phyloP scores from a whole-genome alignment of 2,329 filamentous ascomycete species.

The Metarhizium robertsii region DNA sequence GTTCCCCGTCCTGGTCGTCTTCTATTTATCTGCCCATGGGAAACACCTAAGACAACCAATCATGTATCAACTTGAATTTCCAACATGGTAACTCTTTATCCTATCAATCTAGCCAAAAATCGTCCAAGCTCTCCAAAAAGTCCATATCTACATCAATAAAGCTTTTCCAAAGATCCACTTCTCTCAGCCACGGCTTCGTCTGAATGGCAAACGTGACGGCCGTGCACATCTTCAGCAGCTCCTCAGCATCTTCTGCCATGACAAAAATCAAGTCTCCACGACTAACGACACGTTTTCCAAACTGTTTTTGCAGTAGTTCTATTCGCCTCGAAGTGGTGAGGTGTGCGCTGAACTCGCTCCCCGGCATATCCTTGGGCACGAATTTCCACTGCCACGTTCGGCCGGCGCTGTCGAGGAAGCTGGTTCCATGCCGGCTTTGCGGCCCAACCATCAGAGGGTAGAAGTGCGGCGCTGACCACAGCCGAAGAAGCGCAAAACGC shows the following conservation, averaged over 20 bases:
- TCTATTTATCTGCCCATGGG: no score
- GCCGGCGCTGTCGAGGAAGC: conserved; percentile 16
- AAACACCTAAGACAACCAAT: no score
- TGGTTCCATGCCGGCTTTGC: conserved; percentile 9
- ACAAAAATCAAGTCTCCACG: conserved; percentile 18
- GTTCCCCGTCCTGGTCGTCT: no score
- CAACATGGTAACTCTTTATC: not conserved
- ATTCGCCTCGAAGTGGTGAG: conserved; percentile 6
- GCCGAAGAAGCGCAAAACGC: conserved; percentile 16
- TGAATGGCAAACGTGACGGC: conserved; percentile 18
- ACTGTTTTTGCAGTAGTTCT: conserved; percentile 9
- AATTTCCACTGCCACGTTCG: conserved; percentile 19
- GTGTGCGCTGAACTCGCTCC: conserved; percentile 16
- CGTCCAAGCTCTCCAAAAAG: conserved; percentile 12
- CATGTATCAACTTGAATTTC: no score
- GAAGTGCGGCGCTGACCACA: conserved; percentile 20
- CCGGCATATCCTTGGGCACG: conserved; percentile 18
- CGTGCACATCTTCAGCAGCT: conserved; percentile 14
- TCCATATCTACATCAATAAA: conserved; percentile 18
- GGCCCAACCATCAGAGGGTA: conserved; percentile 19
- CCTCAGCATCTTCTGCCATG: conserved; percentile 13
- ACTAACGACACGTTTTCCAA: conserved; percentile 11
- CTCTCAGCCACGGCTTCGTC: conserved; percentile 19
- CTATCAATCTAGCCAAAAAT: conserved; percentile 13
- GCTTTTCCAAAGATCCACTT: conserved; percentile 20